These are phyloP conservation scores for Flaveria floridana DNA, from an alignment of 140 eudicot species.

Conservation along the genomic window DNA sequence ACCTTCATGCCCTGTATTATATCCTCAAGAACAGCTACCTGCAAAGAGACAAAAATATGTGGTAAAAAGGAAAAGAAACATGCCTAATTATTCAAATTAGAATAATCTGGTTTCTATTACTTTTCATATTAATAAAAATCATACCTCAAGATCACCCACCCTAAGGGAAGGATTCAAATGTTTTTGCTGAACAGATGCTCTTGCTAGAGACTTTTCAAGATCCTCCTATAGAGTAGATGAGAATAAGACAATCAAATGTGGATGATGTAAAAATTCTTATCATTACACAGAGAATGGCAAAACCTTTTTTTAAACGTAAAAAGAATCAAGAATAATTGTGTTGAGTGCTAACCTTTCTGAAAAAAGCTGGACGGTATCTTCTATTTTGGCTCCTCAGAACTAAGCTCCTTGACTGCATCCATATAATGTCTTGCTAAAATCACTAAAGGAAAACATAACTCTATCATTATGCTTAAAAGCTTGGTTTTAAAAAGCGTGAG, in stretches of 20 bases:
- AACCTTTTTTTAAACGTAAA: neutral
- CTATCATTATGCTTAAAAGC: neutral
- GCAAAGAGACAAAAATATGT: constrained; percentile 20
- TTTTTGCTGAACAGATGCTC: constrained; percentile 62
- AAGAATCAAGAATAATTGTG: neutral
- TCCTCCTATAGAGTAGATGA: constrained; percentile 61
- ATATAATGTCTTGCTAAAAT: constrained; percentile 14
- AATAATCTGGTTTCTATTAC: neutral
- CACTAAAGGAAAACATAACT: neutral
- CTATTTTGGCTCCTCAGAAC: constrained; percentile 51
- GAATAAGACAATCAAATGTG: neutral
- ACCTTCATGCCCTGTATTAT: constrained; percentile 91
- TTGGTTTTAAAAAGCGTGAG: no score
- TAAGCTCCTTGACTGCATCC: constrained; percentile 78
- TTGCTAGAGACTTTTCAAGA: constrained; percentile 62
- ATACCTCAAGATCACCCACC: constrained; percentile 75
- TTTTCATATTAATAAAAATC: constrained; percentile 2
- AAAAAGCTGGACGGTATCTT: constrained; percentile 83
- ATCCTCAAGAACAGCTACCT: constrained; percentile 90
- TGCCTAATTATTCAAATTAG: neutral
- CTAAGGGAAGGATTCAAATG: constrained; percentile 55
- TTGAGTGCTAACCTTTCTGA: constrained; percentile 73
- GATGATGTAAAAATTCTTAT: neutral
- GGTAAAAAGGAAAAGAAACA: neutral
- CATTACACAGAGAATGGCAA: neutral